A percentile compares a stretch with the other conserved stretches of the same genome.
phyloP scores from a whole-genome alignment of 2,329 filamentous ascomycete genomes.

The Fusarium palustre region DNA sequence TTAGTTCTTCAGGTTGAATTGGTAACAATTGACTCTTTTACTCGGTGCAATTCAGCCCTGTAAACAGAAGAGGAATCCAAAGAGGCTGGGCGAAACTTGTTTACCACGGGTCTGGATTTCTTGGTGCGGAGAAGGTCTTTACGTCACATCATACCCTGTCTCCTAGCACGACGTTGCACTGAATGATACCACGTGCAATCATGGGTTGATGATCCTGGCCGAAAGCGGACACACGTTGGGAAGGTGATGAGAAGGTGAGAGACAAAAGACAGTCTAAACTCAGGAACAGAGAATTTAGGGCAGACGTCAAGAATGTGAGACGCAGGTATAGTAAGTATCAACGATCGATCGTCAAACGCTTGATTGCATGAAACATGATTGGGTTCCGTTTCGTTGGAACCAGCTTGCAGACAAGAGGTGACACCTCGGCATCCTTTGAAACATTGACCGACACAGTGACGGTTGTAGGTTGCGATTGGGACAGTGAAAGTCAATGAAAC shows the following conservation, averaged over 20 bases:
- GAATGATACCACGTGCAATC: slow-evolving; percentile 4
- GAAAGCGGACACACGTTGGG: neutral
- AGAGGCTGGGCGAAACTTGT: slow-evolving; percentile 14
- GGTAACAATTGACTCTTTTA: neutral
- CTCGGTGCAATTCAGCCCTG: neutral
- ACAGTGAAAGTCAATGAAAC: no score
- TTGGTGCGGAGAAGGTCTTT: slow-evolving; percentile 18
- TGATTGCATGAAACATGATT: neutral
- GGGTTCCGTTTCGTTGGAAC: slow-evolving; percentile 6
- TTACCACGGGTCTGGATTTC: neutral
- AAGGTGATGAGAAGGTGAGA: neutral
- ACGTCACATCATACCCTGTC: slow-evolving; percentile 23
- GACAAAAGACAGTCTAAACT: neutral
- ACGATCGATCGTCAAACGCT: neutral
- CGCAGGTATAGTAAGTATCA: neutral
- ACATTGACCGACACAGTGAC: neutral
- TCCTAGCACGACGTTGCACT: slow-evolving; percentile 5
- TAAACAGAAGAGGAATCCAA: neutral
- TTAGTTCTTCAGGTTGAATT: neutral
- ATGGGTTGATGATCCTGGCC: neutral
- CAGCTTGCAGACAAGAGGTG: neutral
- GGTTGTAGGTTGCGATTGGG: neutral
- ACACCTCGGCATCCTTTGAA: neutral
- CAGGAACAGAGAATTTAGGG: slow-evolving; percentile 5
- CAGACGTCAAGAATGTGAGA: neutral